Base-by-base conservation (phyloP, 768 basidiomycete species). In the Termitomyces bulborhizus region DNA sequence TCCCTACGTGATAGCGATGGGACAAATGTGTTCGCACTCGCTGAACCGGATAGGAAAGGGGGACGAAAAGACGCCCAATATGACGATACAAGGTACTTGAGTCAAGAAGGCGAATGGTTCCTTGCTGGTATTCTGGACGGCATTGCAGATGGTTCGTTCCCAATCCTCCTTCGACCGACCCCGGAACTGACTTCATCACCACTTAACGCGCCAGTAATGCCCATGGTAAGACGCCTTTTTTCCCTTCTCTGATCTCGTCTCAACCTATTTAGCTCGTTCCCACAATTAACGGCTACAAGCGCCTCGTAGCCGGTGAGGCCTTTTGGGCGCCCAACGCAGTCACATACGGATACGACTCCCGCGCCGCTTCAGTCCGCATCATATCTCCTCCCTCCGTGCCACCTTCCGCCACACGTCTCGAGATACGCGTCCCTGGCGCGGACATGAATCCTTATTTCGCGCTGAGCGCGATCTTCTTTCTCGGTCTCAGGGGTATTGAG, bases 241-340 rank as follows among this genome's bases (percentile, higher is more conserved):
- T 0, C 12, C 13, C 13, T 12, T 2, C 13, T 9, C 34, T 43
- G 24, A 3, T 3, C 12, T 13, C 13, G 21, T 39, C 27, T 11
- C 1, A 42, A 50, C 21, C 24, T 18, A 8, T 24, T 18, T 44
- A 91, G 89, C 68, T 91, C 26, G 89, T 91, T 15, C 93, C 92
- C 1, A 96, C 90, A 0, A 87, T 97, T 71, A 96, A 96, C 64
- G 94, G 96, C 7, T 99, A 99, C 76, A 99, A 98, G 67, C 91
- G 97, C 15, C 82, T 99, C 7, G 86, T 92, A 18, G 94, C 90
- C 18, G 94, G 94, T 12, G 93, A 94, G 67, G 86, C 88, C 4
- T 94, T 89, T 76, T 97, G 92, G 91, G 93, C 93, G 5, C 93
- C 93, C 0, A 95, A 93, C 62, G 84, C 92, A 3, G 80, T 92